Evolutionary conservation across 2,329 filamentous ascomycete species (phyloP).

Genomic region (Aspergillus aculeatinus): DNA sequence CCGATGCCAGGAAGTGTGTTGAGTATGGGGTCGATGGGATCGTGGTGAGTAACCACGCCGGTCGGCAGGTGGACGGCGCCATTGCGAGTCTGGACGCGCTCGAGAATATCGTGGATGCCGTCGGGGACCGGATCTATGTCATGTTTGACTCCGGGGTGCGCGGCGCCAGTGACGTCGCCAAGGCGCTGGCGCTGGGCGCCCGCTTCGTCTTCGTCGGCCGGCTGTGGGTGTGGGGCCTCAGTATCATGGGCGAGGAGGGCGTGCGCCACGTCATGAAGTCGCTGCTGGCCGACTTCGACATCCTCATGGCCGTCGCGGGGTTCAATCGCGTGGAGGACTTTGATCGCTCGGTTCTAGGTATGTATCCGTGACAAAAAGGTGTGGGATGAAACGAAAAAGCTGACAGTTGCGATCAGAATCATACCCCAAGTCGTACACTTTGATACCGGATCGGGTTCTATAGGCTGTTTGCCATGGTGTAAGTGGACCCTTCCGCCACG

Average conservation of each 20-base stretch:
- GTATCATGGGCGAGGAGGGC: conserved; percentile 60
- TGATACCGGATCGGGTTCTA: conserved; percentile 37
- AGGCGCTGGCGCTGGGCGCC: conserved; percentile 61
- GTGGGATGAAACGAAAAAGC: neutral
- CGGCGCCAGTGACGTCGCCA: conserved; percentile 58
- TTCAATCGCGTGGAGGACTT: conserved; percentile 56
- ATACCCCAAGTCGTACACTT: conserved; percentile 43
- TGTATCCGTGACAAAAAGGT: neutral
- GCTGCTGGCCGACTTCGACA: conserved; percentile 63
- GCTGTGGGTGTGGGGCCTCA: conserved; percentile 60
- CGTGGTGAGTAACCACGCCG: conserved; percentile 70
- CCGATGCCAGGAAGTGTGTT: conserved; percentile 62
- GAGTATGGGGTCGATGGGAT: conserved; percentile 65
- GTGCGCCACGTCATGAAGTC: conserved; percentile 62
- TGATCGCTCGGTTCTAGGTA: conserved; percentile 41
- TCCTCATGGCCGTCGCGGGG: conserved; percentile 60
- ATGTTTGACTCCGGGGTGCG: conserved; percentile 63
- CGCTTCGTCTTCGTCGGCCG: conserved; percentile 63
- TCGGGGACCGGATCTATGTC: conserved; percentile 53
- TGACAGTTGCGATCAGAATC: conserved; percentile 34
- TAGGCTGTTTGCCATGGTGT: conserved; percentile 4
- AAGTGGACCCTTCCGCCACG: neutral
- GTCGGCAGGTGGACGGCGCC: conserved; percentile 63
- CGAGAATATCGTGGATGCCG: conserved; percentile 57
- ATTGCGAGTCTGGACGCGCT: conserved; percentile 60